These are phyloP conservation scores for Xylaria hypoxylon DNA, from an alignment of 2,329 filamentous ascomycete species.

Conservation along the genomic window DNA sequence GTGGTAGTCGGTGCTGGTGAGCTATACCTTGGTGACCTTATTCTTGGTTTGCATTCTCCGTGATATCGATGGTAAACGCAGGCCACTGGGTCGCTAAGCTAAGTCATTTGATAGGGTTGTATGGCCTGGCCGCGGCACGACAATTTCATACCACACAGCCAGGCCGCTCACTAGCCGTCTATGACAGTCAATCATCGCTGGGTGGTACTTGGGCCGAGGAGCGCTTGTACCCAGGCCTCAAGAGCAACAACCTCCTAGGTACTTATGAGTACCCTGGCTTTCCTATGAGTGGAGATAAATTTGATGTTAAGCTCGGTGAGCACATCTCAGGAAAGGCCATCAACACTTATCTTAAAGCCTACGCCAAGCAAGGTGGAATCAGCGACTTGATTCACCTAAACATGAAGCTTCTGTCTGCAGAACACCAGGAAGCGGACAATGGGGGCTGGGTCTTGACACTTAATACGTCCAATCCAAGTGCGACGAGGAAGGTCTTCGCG, in stretches of 20 bases:
- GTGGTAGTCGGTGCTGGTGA: conserved; percentile 67
- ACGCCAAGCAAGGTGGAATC: conserved; percentile 65
- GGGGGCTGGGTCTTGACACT: conserved; percentile 52
- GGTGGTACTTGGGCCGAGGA: conserved; percentile 79
- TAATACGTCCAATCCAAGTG: conserved; percentile 15
- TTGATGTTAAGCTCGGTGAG: conserved; percentile 60
- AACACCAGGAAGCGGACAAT: conserved; percentile 57
- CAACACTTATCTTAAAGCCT: conserved; percentile 68
- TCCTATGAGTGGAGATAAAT: conserved; percentile 70
- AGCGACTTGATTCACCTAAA: conserved; percentile 60
- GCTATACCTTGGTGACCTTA: conserved; percentile 40
- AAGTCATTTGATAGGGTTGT: conserved; percentile 55
- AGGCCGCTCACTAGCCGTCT: conserved; percentile 63
- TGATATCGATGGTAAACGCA: background rate
- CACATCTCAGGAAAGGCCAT: conserved; percentile 70
- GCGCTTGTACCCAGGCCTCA: conserved; percentile 75
- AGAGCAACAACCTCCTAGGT: conserved; percentile 79
- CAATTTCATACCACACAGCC: conserved; percentile 71
- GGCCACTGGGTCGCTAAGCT: conserved; percentile 5
- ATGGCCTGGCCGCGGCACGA: conserved; percentile 71
- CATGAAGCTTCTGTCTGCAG: conserved; percentile 62
- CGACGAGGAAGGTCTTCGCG: conserved; percentile 49
- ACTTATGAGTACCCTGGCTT: conserved; percentile 81
- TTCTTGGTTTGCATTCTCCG: background rate
- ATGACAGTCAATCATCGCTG: conserved; percentile 67